A percentile compares a stretch with the other conserved stretches of the same genome.
These are phyloP conservation scores for Umbilicus rupestris DNA, from an alignment of 164 flowering plant genomes.

Conservation along the genomic window DNA sequence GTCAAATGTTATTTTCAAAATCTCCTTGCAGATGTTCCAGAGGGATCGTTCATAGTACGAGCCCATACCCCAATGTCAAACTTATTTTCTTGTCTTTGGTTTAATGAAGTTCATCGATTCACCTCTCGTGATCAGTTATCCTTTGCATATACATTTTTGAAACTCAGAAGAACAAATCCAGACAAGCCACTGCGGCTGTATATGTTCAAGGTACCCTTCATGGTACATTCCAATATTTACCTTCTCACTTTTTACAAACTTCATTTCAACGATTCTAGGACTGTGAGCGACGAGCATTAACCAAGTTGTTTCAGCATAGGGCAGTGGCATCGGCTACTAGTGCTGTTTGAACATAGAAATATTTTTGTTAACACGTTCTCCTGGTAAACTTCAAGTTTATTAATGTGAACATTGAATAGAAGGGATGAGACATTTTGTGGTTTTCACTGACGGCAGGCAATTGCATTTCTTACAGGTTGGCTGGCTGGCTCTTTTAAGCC, in stretches of 20 bases:
- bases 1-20: background rate
- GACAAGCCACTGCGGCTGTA: constrained; percentile 52
- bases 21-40: constrained; percentile 74
- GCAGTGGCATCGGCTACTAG: constrained; percentile 20
- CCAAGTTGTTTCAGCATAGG: constrained; percentile 67
- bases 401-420: background rate
- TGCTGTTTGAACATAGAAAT: constrained; percentile 12
- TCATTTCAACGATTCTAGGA: constrained; percentile 39
- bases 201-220: constrained; percentile 73
- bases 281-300: constrained; percentile 82
- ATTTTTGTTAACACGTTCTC: background rate
- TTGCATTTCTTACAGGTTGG: background rate
- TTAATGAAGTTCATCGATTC: constrained; percentile 91
- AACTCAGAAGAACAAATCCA: constrained; percentile 71
- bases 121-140: constrained; percentile 96
- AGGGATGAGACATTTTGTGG: background rate
- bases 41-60: constrained; percentile 87
- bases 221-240: background rate
- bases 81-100: constrained; percentile 95
- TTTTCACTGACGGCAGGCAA: background rate
- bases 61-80: constrained; percentile 96
- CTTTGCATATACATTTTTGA: constrained; percentile 86
- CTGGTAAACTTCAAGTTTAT: background rate
- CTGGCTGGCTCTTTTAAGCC: background rate
- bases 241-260: background rate